Percentiles rank a stretch among this genome's conserved stretches.
phyloP scores from a whole-genome alignment of 2,329 filamentous ascomycete species.

The Arthrinium phaeospermum region DNA sequence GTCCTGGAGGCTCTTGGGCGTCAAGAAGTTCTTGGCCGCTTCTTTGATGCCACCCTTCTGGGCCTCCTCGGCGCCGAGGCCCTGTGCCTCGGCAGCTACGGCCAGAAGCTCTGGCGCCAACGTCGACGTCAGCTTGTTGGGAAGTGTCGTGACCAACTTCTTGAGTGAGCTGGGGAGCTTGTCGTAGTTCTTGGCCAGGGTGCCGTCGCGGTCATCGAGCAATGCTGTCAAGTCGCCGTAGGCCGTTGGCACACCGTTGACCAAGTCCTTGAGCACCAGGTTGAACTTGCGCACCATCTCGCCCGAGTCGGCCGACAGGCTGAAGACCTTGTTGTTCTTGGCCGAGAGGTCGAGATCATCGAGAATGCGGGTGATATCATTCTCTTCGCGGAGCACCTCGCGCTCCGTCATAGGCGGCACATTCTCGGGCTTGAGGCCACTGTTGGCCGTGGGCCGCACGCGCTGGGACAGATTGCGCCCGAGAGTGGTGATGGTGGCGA shows the following conservation, averaged over 20 bases:
- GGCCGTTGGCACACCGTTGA: slow-evolving; percentile 91
- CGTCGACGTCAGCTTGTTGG: slow-evolving; percentile 77
- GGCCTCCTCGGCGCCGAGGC: slow-evolving; percentile 60
- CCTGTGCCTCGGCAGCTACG: slow-evolving; percentile 76
- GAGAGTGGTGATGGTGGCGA: slow-evolving; percentile 45
- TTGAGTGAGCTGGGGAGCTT: slow-evolving; percentile 80
- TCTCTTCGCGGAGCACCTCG: slow-evolving; percentile 60
- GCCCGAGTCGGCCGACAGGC: slow-evolving; percentile 82
- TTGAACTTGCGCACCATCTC: slow-evolving; percentile 85
- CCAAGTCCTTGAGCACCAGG: slow-evolving; percentile 86
- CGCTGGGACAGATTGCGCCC: slow-evolving; percentile 37
- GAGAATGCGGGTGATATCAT: slow-evolving; percentile 79
- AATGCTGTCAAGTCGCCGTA: slow-evolving; percentile 81
- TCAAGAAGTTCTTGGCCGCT: slow-evolving; percentile 70
- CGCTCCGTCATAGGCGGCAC: slow-evolving; percentile 38
- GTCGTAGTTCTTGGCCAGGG: slow-evolving; percentile 65
- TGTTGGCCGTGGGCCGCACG: slow-evolving; percentile 31
- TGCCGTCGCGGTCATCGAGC: slow-evolving; percentile 65
- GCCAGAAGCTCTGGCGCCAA: slow-evolving; percentile 84
- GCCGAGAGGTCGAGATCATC: slow-evolving; percentile 83
- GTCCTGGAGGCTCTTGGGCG: slow-evolving; percentile 76
- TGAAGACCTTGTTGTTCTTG: slow-evolving; percentile 84
- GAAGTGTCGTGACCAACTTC: slow-evolving; percentile 84
- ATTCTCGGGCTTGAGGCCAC: slow-evolving; percentile 34
- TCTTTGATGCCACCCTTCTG: slow-evolving; percentile 52